phyloP scores from a whole-genome alignment of 345 rosid genomes.

The Moricandia moricandioides region DNA sequence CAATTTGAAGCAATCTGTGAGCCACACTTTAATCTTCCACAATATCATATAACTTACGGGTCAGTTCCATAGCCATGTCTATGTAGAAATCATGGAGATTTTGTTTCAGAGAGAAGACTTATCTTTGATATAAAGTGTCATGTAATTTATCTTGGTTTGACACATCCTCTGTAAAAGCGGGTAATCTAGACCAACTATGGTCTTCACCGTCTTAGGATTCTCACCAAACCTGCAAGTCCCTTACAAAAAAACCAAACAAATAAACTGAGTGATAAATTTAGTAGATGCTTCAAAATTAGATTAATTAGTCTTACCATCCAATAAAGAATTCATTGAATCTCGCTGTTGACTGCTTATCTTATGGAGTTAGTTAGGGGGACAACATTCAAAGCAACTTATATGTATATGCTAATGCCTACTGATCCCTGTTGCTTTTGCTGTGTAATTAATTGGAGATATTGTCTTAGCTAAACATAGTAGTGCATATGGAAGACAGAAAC shows the following conservation, averaged over 20 bases:
- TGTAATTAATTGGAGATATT: constrained; percentile 3
- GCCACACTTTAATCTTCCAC: not conserved
- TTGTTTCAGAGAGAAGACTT: constrained; percentile 24
- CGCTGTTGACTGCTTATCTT: constrained; percentile 26
- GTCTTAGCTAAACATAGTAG: not conserved
- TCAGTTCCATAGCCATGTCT: constrained; percentile 13
- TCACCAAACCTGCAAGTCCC: no score
- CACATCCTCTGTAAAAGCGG: constrained; percentile 54
- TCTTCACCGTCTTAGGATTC: no score
- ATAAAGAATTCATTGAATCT: constrained; percentile 50
- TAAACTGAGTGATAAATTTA: no score
- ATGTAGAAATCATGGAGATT: not conserved
- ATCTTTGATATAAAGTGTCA: constrained; percentile 54
- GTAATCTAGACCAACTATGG: constrained; percentile 26
- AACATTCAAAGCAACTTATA: constrained; percentile 46
- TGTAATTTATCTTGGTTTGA: constrained; percentile 66
- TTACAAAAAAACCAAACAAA: no score
- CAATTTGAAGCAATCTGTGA: constrained; percentile 7
- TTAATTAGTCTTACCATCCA: constrained; percentile 58
- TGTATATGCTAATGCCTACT: constrained; percentile 61
- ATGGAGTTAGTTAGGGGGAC: constrained; percentile 49
- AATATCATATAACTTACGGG: constrained; percentile 1
- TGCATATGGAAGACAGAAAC: not conserved
- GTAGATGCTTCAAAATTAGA: not conserved
- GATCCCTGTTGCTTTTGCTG: constrained; percentile 69